Base-by-base conservation (phyloP, 768 basidiomycete species). In the Kwoniella dejecticola region DNA sequence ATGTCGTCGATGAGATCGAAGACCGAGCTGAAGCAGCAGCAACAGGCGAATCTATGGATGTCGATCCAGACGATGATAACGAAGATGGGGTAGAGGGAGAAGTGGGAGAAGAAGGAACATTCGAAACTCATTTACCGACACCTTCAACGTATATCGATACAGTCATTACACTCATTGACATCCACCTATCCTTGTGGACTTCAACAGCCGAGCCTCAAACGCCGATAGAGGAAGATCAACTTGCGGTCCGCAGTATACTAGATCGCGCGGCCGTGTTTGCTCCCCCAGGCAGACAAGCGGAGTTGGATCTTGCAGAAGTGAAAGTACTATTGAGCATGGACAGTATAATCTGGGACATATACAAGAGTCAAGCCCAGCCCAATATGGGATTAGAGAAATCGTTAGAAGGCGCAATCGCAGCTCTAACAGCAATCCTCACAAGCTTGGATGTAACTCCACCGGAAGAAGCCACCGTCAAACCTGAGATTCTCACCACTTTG, bases 261-360 rank as follows among this genome's bases (percentile, higher is more conserved):
- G 71, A 73, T 52, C 60, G 62, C 3, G 66, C 70, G 8, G 60
- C 63, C 0, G 29, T 30, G 13, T 33, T 62, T 42, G 50, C 58
- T 4, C 63, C 69, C 19, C 42, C 64, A 2, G 63, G 63, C 8
- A 53, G 70, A 57, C 71, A 76, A 57, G 65, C 71, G 12, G 71
- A 76, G 62, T 55, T 76, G n/a, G 74, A 76, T 41, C 31, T 76
- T 10, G 50, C 52, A 11, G 74, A 76, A 49, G 73, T 76, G 54
- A 68, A 72, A 46, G 67, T 73, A 27, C 50, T 76, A 7, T 42
- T 76, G 3, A 33, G 63, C 4, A 56, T 71, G 54, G 74, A 76
- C 48, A 52, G 60, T 33, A 67, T 76, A 46, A 66, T 76, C 4
- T 76, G 71, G 69, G 71, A 71, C 19, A 40, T 68, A 29, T 70